A percentile compares a stretch with the other conserved stretches of the same genome.
phyloP scores from a whole-genome alignment of 306 rosid species.

The Echinosophora koreensis region DNA sequence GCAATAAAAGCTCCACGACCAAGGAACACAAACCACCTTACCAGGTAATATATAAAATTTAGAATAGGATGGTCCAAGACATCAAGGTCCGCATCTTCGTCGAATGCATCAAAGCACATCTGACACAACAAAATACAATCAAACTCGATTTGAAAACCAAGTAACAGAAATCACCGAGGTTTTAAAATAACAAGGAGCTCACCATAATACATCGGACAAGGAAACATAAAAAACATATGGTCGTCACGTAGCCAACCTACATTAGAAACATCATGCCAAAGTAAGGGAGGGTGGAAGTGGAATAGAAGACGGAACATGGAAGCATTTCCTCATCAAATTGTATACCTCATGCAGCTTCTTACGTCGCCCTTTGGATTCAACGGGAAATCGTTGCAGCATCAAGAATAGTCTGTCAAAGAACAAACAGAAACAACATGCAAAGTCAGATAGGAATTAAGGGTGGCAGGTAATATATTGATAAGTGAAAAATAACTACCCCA shows the following conservation, averaged over 20 bases:
- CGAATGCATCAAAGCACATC: constrained; percentile 92
- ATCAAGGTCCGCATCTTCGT: constrained; percentile 83
- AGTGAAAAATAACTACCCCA: neutral
- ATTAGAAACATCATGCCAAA: constrained; percentile 34
- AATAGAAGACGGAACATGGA: neutral
- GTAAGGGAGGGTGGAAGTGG: neutral
- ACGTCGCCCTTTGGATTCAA: constrained; percentile 91
- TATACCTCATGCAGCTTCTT: constrained; percentile 96
- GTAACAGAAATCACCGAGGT: constrained; percentile 19
- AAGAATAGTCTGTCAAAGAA: constrained; percentile 77
- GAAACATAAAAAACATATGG: constrained; percentile 94
- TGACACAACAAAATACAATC: constrained; percentile 48
- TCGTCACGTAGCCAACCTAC: constrained; percentile 98
- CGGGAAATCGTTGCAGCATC: constrained; percentile 94
- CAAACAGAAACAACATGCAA: constrained; percentile 18
- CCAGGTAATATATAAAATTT: constrained; percentile 86
- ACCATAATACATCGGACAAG: constrained; percentile 92
- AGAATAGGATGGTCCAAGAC: constrained; percentile 93
- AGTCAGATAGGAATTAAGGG: constrained; percentile 4
- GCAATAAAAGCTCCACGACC: neutral
- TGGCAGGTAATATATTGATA: neutral
- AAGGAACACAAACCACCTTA: constrained; percentile 53
- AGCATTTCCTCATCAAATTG: constrained; percentile 19
- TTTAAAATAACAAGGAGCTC: constrained; percentile 49
- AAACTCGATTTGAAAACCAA: constrained; percentile 30